A percentile compares a stretch with the other conserved stretches of the same genome.
Evolutionary conservation across 768 basidiomycete genomes (phyloP).

Genomic region (Lactarius deliciosus): DNA sequence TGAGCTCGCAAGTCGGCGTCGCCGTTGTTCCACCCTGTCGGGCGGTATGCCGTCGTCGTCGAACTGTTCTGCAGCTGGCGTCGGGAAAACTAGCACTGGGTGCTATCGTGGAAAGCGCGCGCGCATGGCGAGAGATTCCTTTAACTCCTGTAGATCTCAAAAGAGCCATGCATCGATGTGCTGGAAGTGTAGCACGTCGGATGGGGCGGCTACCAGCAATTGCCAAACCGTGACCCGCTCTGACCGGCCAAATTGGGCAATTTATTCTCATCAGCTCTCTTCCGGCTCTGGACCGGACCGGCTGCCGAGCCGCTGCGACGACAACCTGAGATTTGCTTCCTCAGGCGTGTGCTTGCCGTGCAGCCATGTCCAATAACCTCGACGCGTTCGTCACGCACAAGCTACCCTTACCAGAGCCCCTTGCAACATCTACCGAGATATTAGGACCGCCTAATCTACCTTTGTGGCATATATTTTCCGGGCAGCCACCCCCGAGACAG

Average conservation of each 20-base stretch:
- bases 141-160: constrained; percentile 7
- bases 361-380: constrained; percentile 41
- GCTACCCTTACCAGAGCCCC: constrained; percentile 45
- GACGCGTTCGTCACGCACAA: constrained; percentile 54
- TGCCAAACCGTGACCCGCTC: not conserved
- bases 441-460: constrained; percentile 71
- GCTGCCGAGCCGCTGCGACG: not conserved
- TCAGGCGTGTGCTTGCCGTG: not conserved
- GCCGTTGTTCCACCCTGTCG: not conserved
- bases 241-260: not conserved
- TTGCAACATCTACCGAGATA: constrained; percentile 69
- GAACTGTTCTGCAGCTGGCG: not conserved
- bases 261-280: not conserved
- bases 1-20: not conserved
- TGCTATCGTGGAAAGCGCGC: constrained; percentile 9
- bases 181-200: not conserved
- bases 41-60: not conserved
- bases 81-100: not conserved
- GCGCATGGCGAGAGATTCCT: constrained; percentile 1
- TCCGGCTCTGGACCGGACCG: not conserved
- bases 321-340: not conserved
- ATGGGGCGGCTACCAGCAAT: not conserved
- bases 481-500: constrained; percentile 51
- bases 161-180: constrained; percentile 17
- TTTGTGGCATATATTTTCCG: constrained; percentile 67